Base-by-base conservation (phyloP, 768 basidiomycete species). In the Tricholomella constricta region DNA sequence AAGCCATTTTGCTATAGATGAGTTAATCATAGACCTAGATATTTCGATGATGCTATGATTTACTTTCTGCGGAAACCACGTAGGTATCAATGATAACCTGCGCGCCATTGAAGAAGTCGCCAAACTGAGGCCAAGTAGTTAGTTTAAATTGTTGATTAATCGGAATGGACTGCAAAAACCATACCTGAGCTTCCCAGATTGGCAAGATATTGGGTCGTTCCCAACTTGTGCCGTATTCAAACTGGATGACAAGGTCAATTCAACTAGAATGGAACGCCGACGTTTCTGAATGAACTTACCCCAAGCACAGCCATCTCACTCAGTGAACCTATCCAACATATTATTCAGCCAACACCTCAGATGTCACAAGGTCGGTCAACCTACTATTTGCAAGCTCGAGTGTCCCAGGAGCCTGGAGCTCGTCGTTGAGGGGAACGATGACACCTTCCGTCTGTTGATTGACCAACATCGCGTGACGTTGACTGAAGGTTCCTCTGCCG, bases 81-180 rank as follows among this genome's bases (percentile, higher is more conserved):
- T 90, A 96, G 0, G 91, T 93, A 64, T 97, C 94, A 55, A 96
- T 91, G 47, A 93, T 87, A 51, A 79, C 80, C 69, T 89, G 89
- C 10, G 91, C 90, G 2, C 92, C 92, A 62, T 97, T 95, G 74
- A 91, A 89, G 70, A 97, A 97, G 65, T 95, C 94, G 19, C 93
- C 93, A 58, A 94, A 94, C 83, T 89, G 57, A 15, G 29, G 2
- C 19, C 35, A n/a, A n/a, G n/a, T n/a, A n/a, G n/a, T n/a, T n/a
- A n/a, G n/a, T n/a, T n/a, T n/a, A n/a, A n/a, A 35, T 34, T 34
- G 10, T 31, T 14, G 46, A 36, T 14, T 2, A 37, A 22, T 11
- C 20, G 42, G n/a, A 32, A 23, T 15, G 0, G 31, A 26, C 50
- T 22, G 32, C 17, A 22, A 19, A 27, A 36, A 10, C 55, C 71